These are phyloP conservation scores for Arthrobotrys pseudoclavata DNA, from an alignment of 2,329 filamentous ascomycete genomes.

Conservation along the genomic window DNA sequence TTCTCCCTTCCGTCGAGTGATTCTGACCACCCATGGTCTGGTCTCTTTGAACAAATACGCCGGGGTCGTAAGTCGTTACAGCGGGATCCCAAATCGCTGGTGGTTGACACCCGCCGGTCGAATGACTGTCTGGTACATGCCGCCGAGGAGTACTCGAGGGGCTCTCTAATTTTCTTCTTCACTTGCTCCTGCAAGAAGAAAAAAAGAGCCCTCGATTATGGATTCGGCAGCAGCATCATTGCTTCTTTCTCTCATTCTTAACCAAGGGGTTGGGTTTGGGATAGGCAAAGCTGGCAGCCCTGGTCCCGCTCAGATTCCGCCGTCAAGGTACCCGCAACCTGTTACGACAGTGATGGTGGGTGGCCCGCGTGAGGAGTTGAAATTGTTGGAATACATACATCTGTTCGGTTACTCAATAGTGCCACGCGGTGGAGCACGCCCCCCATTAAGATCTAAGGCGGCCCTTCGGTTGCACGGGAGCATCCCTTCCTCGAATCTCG, in stretches of 20 bases:
- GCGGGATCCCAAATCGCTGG: constrained; percentile 23
- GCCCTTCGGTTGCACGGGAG: constrained; percentile 8
- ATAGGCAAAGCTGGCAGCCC: constrained; percentile 19
- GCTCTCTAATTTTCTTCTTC: constrained; percentile 16
- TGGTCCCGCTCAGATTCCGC: constrained; percentile 31
- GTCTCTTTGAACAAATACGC: background rate
- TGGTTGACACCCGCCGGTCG: constrained; percentile 8
- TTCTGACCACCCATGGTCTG: constrained; percentile 22
- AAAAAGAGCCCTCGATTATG: constrained; percentile 34
- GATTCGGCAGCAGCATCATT: constrained; percentile 9
- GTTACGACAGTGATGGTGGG: constrained; percentile 30
- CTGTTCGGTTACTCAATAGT: background rate
- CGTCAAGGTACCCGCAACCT: constrained; percentile 46
- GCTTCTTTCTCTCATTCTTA: background rate
- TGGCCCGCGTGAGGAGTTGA: constrained; percentile 51
- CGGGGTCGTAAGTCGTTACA: constrained; percentile 14
- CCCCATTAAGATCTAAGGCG: constrained; percentile 31
- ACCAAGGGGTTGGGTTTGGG: constrained; percentile 52
- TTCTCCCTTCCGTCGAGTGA: constrained; percentile 6
- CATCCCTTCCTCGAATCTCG: constrained; percentile 13
- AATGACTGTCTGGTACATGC: constrained; percentile 9
- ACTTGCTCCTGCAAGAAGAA: constrained; percentile 17
- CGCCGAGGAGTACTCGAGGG: constrained; percentile 34
- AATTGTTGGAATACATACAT: constrained; percentile 44
- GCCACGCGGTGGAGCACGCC: constrained; percentile 50